Evolutionary conservation across 1,284 basidiomycete species (phyloP).

Genomic region (Papiliotrema fonsecae): DNA sequence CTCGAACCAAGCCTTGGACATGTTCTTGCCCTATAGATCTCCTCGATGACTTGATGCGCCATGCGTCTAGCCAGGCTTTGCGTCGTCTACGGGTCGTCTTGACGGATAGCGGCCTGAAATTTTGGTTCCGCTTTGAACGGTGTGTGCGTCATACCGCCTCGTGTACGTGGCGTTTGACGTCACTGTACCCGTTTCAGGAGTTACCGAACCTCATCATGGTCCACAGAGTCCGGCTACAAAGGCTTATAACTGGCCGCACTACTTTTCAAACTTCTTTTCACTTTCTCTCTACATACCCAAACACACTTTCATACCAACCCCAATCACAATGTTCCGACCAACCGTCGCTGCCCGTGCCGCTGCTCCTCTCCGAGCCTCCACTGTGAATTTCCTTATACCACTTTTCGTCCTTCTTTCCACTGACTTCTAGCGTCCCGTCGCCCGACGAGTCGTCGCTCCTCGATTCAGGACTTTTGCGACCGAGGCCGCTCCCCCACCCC

Average conservation of each 20-base stretch:
- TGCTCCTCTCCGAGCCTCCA: conserved; percentile 2
- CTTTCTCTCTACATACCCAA: not conserved
- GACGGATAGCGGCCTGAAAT: too few species aligned
- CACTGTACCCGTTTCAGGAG: too few species aligned
- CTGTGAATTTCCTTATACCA: conserved; percentile 1
- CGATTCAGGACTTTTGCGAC: conserved; percentile 10
- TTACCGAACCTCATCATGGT: too few species aligned
- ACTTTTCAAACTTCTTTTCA: not conserved
- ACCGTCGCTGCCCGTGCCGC: conserved; percentile 1
- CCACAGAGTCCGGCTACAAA: too few species aligned
- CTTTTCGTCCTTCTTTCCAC: not conserved
- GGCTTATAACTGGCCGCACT: not conserved
- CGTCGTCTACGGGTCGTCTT: too few species aligned
- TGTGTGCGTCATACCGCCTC: too few species aligned
- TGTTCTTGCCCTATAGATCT: too few species aligned
- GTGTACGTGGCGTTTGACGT: too few species aligned
- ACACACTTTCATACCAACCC: not conserved
- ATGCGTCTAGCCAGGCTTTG: too few species aligned
- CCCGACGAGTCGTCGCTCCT: not conserved
- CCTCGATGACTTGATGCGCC: too few species aligned
- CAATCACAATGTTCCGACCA: conserved; percentile 5
- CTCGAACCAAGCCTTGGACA: too few species aligned
- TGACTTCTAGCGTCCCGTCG: conserved; percentile 2
- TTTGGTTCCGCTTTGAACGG: too few species aligned
- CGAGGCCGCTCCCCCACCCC: conserved; percentile 6